Base-by-base conservation (phyloP, 1,284 basidiomycete species). In the Cryptococcus sp. region DNA sequence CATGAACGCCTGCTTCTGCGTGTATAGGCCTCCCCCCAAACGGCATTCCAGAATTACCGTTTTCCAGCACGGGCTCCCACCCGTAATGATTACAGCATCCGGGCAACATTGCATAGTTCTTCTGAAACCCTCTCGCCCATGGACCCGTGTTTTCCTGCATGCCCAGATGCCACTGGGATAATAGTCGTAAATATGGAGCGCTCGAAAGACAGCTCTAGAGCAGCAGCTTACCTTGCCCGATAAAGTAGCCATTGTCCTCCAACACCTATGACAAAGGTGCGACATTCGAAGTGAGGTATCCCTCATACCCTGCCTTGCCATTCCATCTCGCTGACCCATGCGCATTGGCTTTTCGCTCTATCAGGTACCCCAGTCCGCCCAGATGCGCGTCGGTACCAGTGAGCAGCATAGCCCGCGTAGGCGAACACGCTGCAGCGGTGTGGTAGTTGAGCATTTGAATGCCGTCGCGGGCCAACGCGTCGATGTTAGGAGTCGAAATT, bases 91-190 rank as follows among this genome's bases (percentile, higher is more conserved):
- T 72, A 3, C 59, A 59, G 41, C 65, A 50, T 19, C 67, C 71
- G 13, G 72, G 70, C 3, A 74, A 53, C 13, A 73, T 47, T 6
- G 64, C 55, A 38, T 66, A 74, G 8, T 60, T 55, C 30, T 64
- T 62, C 17, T 73, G 54, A 46, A 74, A 74, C 5, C 72, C 72
- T 5, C 72, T 57, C 15, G 63, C 50, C 55, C 47, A 56, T 49
- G 20, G 72, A 67, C 4, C 62, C 47, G 17, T 50, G 46, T 35
- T 69, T 57, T n/a, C 43, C 42, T 8, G 61, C 62, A 74, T 60
- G 11, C 72, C 72, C 20, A 74, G 61, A 53, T 74, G 72, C 72
- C 72, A 74, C 55, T 72, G 13, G 52, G 58, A 19, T 55, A 35
- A 35, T 59, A 62, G 8, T 61, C 64, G 3, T 50, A 47, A 57